phyloP scores from a whole-genome alignment of 2,329 filamentous ascomycete genomes.

The Penicillium crustosum region DNA sequence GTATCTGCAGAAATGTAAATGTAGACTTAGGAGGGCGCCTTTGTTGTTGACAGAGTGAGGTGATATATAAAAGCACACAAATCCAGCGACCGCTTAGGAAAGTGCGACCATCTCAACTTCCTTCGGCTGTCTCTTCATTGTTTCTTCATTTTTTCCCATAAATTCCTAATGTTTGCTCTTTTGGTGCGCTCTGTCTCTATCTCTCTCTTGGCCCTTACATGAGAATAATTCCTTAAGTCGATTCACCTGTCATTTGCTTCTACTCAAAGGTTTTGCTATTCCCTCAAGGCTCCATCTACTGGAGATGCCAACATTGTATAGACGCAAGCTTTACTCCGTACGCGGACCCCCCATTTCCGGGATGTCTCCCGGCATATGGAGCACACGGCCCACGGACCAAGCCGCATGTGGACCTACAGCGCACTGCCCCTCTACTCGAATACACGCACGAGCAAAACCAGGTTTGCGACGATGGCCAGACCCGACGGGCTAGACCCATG shows the following conservation, averaged over 20 bases:
- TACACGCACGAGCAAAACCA: slow-evolving; percentile 1
- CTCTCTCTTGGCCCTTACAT: neutral
- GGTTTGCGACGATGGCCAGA: neutral
- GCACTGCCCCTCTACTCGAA: slow-evolving; percentile 10
- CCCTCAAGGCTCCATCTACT: neutral
- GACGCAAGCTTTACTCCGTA: slow-evolving; percentile 14
- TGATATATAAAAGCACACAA: neutral
- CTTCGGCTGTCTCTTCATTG: neutral
- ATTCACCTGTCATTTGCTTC: neutral
- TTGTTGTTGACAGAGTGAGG: neutral
- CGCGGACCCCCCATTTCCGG: slow-evolving; percentile 15
- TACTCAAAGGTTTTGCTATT: neutral
- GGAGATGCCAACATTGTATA: neutral
- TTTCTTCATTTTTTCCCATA: neutral
- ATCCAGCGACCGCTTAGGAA: slow-evolving; percentile 1
- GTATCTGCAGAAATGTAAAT: neutral
- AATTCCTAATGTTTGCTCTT: neutral
- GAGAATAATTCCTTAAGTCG: neutral
- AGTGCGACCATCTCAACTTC: neutral
- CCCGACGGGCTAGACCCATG: slow-evolving; percentile 10
- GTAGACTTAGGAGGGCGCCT: neutral
- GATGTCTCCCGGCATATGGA: slow-evolving; percentile 15
- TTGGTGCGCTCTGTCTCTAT: too few relatives aligned
- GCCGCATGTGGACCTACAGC: slow-evolving; percentile 21
- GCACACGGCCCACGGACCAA: slow-evolving; percentile 11